phyloP scores from a whole-genome alignment of 108 stramenopile species.

The Chaetoceros tenuissimus region DNA sequence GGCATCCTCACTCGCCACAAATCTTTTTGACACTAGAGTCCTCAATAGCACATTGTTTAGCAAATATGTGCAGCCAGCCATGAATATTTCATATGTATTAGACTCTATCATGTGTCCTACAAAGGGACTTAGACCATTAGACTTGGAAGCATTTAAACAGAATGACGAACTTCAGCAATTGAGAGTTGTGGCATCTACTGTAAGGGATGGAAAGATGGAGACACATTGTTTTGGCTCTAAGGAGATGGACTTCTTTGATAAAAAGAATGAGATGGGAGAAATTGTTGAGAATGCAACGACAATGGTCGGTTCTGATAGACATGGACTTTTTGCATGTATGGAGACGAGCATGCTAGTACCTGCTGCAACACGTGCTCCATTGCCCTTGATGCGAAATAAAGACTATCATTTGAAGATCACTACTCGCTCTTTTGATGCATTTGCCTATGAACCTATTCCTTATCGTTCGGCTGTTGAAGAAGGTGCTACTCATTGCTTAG shows the following conservation, averaged over 20 bases:
- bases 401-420: constrained; percentile 2
- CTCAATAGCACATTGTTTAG: background rate
- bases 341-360: constrained; percentile 80
- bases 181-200: constrained; percentile 50
- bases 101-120: constrained; percentile 55
- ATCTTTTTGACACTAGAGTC: background rate
- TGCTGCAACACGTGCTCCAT: constrained; percentile 64
- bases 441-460: constrained; percentile 77
- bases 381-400: constrained; percentile 31
- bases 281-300: constrained; percentile 2
- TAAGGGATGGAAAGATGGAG: constrained; percentile 35
- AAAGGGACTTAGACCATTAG: constrained; percentile 56
- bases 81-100: constrained; percentile 72
- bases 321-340: constrained; percentile 69
- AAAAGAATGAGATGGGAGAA: constrained; percentile 17
- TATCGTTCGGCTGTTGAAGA: constrained; percentile 71
- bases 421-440: constrained; percentile 55
- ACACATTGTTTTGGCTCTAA: constrained; percentile 47
- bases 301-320: constrained; percentile 5
- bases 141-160: constrained; percentile 55
- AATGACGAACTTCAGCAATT: constrained; percentile 54
- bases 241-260: constrained; percentile 48
- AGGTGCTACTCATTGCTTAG: constrained; percentile 72
- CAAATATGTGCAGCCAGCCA: constrained; percentile 24
- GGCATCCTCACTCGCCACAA: constrained; percentile 15